Conservation (phyloP, 441 rosid species). For the Erodium moschatum region DNA sequence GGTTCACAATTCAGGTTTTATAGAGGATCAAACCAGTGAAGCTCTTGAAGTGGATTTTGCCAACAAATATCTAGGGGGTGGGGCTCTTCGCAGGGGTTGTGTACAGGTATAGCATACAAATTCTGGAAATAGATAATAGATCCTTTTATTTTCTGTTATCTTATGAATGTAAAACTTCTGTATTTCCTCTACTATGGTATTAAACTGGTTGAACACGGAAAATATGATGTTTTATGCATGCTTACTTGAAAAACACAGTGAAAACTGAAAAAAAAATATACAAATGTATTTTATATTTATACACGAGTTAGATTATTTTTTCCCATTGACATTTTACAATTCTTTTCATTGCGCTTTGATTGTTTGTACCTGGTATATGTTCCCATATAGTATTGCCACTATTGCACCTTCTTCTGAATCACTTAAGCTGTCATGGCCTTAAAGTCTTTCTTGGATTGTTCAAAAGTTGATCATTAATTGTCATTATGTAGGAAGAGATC, state of each 20-base stretch:
- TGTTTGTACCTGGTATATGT: neutral
- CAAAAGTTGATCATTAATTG: constrained; percentile 10
- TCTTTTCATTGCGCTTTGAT: neutral
- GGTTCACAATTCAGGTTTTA: constrained; percentile 52
- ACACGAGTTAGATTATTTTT: neutral
- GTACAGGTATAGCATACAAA: constrained; percentile 50
- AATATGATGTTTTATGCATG: neutral
- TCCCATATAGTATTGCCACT: neutral
- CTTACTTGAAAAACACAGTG: neutral
- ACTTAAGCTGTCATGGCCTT: constrained; percentile 8
- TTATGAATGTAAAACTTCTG: no score
- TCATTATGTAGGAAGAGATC: constrained; percentile 71
- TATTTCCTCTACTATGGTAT: no score
- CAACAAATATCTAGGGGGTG: constrained; percentile 81
- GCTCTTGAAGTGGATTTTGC: constrained; percentile 91
- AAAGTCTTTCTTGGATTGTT: neutral
- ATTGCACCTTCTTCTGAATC: constrained; percentile 15
- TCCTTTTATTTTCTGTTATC: no score
- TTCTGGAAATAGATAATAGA: neutral
- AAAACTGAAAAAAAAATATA: no score
- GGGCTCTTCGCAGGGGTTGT: constrained; percentile 77
- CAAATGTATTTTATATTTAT: no score
- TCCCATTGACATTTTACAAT: neutral
- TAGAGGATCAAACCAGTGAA: constrained; percentile 61
- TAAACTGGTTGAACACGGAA: no score